phyloP scores from a whole-genome alignment of 257 asterid genomes.

The Henckelia pumila region DNA sequence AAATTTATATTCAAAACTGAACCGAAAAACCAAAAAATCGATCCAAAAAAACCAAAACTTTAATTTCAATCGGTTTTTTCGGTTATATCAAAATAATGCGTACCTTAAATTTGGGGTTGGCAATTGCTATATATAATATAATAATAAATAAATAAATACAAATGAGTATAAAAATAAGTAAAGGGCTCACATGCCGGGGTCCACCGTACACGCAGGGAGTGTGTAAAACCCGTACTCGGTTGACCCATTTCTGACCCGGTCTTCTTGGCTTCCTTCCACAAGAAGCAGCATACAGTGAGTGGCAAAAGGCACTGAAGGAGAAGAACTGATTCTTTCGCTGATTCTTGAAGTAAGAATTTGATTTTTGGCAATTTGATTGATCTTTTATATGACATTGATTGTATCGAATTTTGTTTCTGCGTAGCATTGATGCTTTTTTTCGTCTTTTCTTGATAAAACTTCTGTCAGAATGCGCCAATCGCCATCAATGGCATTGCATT shows the following conservation, averaged over 20 bases:
- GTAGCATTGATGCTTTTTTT: neutral
- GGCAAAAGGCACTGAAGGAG: neutral
- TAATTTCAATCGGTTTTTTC: no score
- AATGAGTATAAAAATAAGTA: no score
- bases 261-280: conserved; percentile 26
- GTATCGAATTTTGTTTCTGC: neutral
- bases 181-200: neutral
- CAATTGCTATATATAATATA: no score
- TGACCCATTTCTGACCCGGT: neutral
- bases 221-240: neutral
- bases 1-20: no score
- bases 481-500: neutral
- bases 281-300: conserved; percentile 20
- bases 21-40: no score
- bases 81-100: no score
- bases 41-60: no score
- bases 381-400: conserved; percentile 7
- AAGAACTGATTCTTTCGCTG: neutral
- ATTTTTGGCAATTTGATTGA: conserved; percentile 9
- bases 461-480: neutral
- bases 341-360: conserved; percentile 15
- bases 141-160: no score
- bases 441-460: neutral
- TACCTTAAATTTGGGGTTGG: no score
- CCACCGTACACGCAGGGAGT: neutral